These are phyloP conservation scores for Metschnikowia dekortorum DNA, from an alignment of 805 yeast species.

Conservation along the genomic window DNA sequence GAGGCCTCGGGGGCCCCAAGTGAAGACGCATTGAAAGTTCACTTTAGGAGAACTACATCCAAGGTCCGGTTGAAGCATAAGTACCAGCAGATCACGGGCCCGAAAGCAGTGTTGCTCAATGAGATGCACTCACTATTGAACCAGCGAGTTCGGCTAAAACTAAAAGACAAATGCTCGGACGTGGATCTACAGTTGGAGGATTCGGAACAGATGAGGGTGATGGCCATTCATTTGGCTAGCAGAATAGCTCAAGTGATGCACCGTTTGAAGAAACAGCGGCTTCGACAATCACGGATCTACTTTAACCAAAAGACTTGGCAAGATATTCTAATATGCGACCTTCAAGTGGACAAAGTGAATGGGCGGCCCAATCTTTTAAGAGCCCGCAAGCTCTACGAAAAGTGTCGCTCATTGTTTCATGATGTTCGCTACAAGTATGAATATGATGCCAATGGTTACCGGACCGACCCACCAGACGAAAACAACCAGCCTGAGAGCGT, in stretches of 20 bases:
- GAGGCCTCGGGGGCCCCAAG: not conserved
- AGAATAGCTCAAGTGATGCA: conserved; percentile 6
- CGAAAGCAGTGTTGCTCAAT: conserved; percentile 13
- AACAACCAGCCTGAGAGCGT: conserved; percentile 4
- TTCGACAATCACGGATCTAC: not conserved
- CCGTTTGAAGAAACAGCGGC: not conserved
- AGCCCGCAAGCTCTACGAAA: conserved; percentile 17
- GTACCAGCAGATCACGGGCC: conserved; percentile 3
- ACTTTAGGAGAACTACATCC: not conserved
- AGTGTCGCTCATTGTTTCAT: conserved; percentile 25
- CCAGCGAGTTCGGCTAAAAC: conserved; percentile 3
- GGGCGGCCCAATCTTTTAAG: conserved; percentile 3
- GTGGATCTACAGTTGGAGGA: conserved; percentile 1
- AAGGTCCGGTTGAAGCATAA: conserved; percentile 1
- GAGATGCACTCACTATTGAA: conserved; percentile 14
- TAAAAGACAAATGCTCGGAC: not conserved
- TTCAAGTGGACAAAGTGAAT: conserved; percentile 2
- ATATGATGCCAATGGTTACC: conserved; percentile 17
- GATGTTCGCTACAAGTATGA: conserved; percentile 25
- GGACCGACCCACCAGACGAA: conserved; percentile 4
- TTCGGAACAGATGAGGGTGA: conserved; percentile 4
- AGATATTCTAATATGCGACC: conserved; percentile 11
- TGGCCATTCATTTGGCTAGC: conserved; percentile 14
- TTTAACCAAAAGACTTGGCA: conserved; percentile 11
- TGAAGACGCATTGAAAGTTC: not conserved